Evolutionary conservation across 331 rosid species (phyloP).

Genomic region (Malus hybrid): DNA sequence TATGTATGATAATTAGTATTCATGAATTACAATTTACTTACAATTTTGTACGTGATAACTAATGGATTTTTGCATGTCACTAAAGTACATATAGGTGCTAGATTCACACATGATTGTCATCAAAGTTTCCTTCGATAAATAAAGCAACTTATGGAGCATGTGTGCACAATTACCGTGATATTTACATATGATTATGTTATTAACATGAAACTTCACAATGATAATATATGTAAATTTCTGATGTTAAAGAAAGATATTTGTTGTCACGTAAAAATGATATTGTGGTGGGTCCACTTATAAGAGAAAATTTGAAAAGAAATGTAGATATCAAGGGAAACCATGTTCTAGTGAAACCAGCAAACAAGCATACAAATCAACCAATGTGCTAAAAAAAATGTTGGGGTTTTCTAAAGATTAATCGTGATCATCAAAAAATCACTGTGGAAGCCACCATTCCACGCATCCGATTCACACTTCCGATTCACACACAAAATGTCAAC

Average conservation of each 20-base stretch:
- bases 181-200: no score
- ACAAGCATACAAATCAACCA: not conserved
- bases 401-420: not conserved
- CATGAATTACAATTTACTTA: no score
- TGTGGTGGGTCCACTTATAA: not conserved
- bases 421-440: not conserved
- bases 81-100: no score
- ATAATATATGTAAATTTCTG: accelerated
- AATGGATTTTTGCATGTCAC: no score
- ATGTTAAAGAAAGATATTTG: not conserved
- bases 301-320: not conserved
- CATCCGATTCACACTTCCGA: not conserved
- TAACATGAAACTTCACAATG: accelerated
- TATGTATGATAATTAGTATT: no score
- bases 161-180: no score
- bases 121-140: no score
- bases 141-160: no score
- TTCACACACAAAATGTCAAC: not conserved
- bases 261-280: not conserved
- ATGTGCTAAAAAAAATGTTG: not conserved
- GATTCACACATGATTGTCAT: no score
- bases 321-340: not conserved
- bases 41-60: no score
- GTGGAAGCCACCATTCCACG: not conserved
- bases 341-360: no score